phyloP scores from a whole-genome alignment of 169 alveolate species.

The Plasmodium inui region DNA sequence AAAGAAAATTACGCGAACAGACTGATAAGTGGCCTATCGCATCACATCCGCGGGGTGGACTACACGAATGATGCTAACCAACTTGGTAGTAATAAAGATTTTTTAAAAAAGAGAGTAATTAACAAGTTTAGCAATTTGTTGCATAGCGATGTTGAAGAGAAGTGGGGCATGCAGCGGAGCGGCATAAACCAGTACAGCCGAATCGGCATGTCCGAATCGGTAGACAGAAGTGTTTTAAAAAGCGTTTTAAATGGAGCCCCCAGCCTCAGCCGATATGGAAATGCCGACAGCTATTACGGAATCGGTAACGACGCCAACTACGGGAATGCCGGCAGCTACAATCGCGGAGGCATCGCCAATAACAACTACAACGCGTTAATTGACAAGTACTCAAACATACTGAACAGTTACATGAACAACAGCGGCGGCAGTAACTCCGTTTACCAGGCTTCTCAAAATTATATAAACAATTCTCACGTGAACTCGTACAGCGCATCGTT shows the following conservation, averaged over 20 bases:
- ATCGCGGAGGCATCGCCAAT: neutral
- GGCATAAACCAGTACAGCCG: slow-evolving; percentile 4
- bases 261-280: neutral
- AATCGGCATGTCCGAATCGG: neutral
- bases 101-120: slow-evolving; percentile 40
- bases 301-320: neutral
- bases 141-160: slow-evolving; percentile 16
- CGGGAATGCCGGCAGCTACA: no score
- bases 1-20: slow-evolving; percentile 17
- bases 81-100: slow-evolving; percentile 1
- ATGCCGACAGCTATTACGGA: neutral
- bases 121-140: slow-evolving; percentile 52
- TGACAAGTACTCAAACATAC: slow-evolving; percentile 66
- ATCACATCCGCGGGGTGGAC: neutral
- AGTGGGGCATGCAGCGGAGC: neutral
- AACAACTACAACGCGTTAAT: slow-evolving; percentile 38
- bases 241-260: neutral
- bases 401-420: slow-evolving; percentile 43
- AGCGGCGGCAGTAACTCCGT: slow-evolving; percentile 8
- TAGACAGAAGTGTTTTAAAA: neutral
- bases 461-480: slow-evolving; percentile 4
- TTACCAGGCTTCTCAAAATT: slow-evolving; percentile 7
- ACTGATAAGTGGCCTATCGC: slow-evolving; percentile 16
- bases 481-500: slow-evolving; percentile 33
- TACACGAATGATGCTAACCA: neutral